These are phyloP conservation scores for Fomes fomentarius DNA, from an alignment of 1,284 basidiomycete species.

Conservation along the genomic window DNA sequence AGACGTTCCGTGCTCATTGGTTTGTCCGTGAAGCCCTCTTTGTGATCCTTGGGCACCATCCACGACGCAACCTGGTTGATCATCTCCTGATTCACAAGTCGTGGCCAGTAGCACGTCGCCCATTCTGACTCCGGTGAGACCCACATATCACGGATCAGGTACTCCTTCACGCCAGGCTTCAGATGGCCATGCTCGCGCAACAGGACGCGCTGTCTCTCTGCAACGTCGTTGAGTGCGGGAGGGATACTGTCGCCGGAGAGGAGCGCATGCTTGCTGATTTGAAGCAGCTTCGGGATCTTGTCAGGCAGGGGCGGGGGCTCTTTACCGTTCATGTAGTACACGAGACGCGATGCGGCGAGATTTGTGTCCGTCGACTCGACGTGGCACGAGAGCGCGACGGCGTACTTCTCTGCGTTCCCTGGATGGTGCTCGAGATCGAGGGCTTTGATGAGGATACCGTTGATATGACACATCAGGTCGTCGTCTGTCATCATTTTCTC, in stretches of 20 bases:
- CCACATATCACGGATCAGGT: slow-evolving; percentile 13
- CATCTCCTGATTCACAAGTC: slow-evolving; percentile 15
- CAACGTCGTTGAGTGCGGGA: slow-evolving; percentile 8
- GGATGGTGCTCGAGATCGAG: slow-evolving; percentile 23
- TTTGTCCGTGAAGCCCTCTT: not conserved
- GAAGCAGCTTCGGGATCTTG: slow-evolving; percentile 21
- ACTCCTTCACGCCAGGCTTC: slow-evolving; percentile 10
- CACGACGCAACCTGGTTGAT: slow-evolving; percentile 7
- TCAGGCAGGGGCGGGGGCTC: slow-evolving; percentile 18
- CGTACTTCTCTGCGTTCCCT: slow-evolving; percentile 15
- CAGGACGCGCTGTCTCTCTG: slow-evolving; percentile 1
- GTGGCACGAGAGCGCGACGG: slow-evolving; percentile 15
- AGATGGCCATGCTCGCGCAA: slow-evolving; percentile 8
- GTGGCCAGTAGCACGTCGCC: slow-evolving; percentile 16
- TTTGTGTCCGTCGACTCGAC: slow-evolving; percentile 15
- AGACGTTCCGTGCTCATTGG: slow-evolving; percentile 5
- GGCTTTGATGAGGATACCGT: slow-evolving; percentile 20
- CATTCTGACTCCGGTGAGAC: slow-evolving; percentile 7
- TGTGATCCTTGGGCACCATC: slow-evolving; percentile 6
- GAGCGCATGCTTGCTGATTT: slow-evolving; percentile 15
- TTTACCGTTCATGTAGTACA: slow-evolving; percentile 5
- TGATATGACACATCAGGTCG: slow-evolving; percentile 20
- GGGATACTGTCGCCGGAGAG: slow-evolving; percentile 15
- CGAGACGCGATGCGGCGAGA: slow-evolving; percentile 4
- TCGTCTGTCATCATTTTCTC: slow-evolving; percentile 13